Evolutionary conservation across 257 asterid genomes (phyloP).

Genomic region (Paulownia fortunei): DNA sequence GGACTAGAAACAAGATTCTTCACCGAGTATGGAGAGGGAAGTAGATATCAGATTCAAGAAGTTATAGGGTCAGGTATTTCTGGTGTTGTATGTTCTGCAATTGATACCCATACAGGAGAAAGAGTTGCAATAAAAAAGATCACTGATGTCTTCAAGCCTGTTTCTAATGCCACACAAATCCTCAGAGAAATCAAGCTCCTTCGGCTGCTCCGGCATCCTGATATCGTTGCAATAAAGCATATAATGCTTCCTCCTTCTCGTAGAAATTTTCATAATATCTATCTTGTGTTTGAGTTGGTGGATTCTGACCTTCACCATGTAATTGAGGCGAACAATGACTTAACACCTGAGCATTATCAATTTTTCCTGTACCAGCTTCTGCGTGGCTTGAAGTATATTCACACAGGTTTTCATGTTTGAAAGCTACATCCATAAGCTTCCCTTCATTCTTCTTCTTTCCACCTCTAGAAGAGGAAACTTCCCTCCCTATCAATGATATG

Average conservation of each 20-base stretch:
- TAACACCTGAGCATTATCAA: constrained; percentile 74
- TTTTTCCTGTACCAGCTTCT: constrained; percentile 60
- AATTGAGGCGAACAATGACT: constrained; percentile 74
- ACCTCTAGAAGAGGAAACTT: background rate
- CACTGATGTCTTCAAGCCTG: constrained; percentile 79
- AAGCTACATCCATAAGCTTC: constrained; percentile 1
- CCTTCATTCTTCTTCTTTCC: background rate
- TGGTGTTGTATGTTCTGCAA: constrained; percentile 78
- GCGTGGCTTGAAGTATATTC: constrained; percentile 88
- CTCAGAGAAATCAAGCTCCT: constrained; percentile 83
- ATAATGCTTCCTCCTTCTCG: constrained; percentile 85
- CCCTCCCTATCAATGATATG: constrained; percentile 25
- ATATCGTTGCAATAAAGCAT: constrained; percentile 77
- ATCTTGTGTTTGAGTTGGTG: constrained; percentile 76
- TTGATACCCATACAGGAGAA: constrained; percentile 76
- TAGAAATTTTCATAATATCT: constrained; percentile 72
- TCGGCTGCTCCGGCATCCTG: constrained; percentile 74
- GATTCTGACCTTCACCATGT: constrained; percentile 89
- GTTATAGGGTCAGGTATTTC: constrained; percentile 82
- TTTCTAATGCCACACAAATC: constrained; percentile 76
- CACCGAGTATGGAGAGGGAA: constrained; percentile 83
- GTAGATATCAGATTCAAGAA: constrained; percentile 79
- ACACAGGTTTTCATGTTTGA: constrained; percentile 61
- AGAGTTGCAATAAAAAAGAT: constrained; percentile 82
- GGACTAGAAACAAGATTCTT: constrained; percentile 61